Evolutionary conservation across 768 basidiomycete species (phyloP).

Genomic region (Rhodotorula taiwanensis): DNA sequence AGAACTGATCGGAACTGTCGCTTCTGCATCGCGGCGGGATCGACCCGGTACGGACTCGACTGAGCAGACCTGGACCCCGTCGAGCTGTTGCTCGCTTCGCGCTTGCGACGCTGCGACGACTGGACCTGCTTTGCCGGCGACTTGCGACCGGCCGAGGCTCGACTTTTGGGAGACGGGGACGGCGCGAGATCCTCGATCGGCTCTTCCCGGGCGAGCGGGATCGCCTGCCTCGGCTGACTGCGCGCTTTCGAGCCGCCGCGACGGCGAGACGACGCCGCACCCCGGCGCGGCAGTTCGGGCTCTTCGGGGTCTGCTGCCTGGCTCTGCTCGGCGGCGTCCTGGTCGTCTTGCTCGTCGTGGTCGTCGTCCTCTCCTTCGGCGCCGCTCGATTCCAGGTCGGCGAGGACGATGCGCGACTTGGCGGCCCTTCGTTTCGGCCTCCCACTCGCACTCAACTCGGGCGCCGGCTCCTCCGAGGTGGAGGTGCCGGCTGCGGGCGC

Average conservation of each 20-base stretch:
- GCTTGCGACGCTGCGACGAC: conserved; percentile 15
- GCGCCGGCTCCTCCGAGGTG: too few relatives aligned
- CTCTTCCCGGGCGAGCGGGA: too few relatives aligned
- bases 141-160: not conserved
- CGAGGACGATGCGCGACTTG: conserved; percentile 14
- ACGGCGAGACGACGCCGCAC: not conserved
- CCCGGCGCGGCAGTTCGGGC: not conserved
- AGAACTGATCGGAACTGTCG: not conserved
- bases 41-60: not conserved
- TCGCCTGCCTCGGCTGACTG: too few relatives aligned
- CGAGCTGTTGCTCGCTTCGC: conserved; percentile 20
- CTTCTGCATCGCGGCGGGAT: too few relatives aligned
- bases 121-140: not conserved
- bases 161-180: not conserved
- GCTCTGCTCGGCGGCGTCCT: not conserved
- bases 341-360: not conserved
- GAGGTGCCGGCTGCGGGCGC: too few relatives aligned
- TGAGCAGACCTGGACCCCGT: not conserved
- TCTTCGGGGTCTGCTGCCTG: not conserved
- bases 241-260: too few relatives aligned
- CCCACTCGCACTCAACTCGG: not conserved
- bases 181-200: not conserved
- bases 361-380: not conserved
- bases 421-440: conserved; percentile 13
- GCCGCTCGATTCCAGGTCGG: conserved; percentile 3